Evolutionary conservation across 164 flowering plant species (phyloP).

Genomic region (Magnolia sinica): DNA sequence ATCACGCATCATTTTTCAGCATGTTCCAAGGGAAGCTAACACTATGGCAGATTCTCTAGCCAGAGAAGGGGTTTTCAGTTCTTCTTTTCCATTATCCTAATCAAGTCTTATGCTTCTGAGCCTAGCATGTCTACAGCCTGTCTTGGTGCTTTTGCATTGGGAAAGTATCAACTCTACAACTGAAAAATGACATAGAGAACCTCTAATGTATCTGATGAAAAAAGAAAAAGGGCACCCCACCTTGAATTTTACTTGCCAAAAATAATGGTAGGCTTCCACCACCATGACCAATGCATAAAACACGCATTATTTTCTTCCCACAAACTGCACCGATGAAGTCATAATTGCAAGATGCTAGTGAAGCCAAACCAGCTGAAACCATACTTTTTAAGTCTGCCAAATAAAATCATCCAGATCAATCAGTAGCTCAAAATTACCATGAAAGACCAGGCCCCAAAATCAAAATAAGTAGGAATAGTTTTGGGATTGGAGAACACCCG

Average conservation of each 20-base stretch:
- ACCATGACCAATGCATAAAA: slow-evolving; percentile 93
- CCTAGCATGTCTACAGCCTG: background rate
- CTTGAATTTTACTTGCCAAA: slow-evolving; percentile 76
- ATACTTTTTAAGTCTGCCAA: slow-evolving; percentile 86
- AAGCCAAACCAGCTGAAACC: slow-evolving; percentile 75
- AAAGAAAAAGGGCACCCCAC: slow-evolving; percentile 26
- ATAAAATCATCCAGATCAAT: background rate
- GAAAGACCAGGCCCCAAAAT: background rate
- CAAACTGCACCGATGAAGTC: slow-evolving; percentile 43
- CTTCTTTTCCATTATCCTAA: background rate
- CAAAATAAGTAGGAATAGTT: background rate
- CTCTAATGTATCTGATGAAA: background rate
- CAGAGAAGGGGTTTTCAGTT: background rate
- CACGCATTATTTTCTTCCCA: slow-evolving; percentile 52
- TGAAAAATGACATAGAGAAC: background rate
- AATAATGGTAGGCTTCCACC: slow-evolving; percentile 95
- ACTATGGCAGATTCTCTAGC: background rate
- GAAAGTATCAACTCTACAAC: background rate
- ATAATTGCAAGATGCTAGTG: slow-evolving; percentile 50
- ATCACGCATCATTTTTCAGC: too few species aligned
- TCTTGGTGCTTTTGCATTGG: background rate
- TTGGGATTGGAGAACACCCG: background rate
- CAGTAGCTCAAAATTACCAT: background rate
- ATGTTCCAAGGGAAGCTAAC: too few species aligned
- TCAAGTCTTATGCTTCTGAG: too few species aligned